Evolutionary conservation across 2,329 filamentous ascomycete genomes (phyloP).

Genomic region (Myriosclerotinia curreyana): DNA sequence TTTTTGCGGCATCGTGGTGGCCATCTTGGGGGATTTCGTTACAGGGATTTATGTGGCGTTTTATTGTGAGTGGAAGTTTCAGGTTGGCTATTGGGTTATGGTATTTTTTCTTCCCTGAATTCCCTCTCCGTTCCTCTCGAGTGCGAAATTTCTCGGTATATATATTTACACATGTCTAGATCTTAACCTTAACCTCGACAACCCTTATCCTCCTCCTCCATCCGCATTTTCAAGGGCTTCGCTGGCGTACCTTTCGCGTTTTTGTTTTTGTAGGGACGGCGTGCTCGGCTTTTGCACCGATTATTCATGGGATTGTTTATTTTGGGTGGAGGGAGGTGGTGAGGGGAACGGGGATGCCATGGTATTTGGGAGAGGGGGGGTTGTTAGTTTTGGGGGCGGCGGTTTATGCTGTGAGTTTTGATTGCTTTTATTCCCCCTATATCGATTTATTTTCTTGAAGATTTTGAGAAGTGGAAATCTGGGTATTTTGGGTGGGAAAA

Average conservation of each 20-base stretch:
- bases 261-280: constrained; percentile 13
- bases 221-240: constrained; percentile 14
- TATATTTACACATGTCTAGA: too few species aligned
- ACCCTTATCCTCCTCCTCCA: constrained; percentile 13
- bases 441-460: too few species aligned
- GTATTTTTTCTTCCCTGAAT: neutral
- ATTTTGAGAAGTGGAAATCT: too few species aligned
- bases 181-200: neutral
- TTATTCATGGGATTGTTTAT: constrained; percentile 17
- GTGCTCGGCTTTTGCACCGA: constrained; percentile 12
- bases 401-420: constrained; percentile 22
- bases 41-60: constrained; percentile 18
- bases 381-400: constrained; percentile 22
- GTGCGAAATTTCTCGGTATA: too few species aligned
- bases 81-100: constrained; percentile 17
- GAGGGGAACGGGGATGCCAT: constrained; percentile 25
- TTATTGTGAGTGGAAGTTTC: constrained; percentile 20
- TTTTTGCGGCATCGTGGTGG: constrained; percentile 17
- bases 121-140: neutral
- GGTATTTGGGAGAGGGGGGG: constrained; percentile 28
- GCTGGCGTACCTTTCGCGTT: constrained; percentile 16
- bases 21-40: constrained; percentile 19
- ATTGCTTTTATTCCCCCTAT: neutral
- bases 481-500: too few species aligned
- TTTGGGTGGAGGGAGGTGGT: constrained; percentile 16